These are phyloP conservation scores for Geotrichum siamense DNA, from an alignment of 1,139 yeast genomes.

Conservation along the genomic window DNA sequence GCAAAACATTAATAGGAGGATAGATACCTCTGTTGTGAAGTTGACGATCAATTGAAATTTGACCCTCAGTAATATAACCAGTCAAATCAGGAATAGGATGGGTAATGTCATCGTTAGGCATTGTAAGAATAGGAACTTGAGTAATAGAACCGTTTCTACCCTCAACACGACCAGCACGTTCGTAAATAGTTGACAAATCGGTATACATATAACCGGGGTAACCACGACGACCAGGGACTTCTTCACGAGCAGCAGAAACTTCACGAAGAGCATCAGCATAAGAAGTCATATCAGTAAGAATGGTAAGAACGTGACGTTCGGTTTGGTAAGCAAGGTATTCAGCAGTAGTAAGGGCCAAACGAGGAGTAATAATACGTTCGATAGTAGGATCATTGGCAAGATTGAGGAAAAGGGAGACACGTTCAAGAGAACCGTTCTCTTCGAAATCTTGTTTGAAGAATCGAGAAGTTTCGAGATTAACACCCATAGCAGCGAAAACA, in stretches of 20 bases:
- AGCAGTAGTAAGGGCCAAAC: conserved; percentile 98
- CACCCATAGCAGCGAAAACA: conserved; percentile 99
- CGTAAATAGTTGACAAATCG: conserved; percentile 96
- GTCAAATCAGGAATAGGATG: conserved; percentile 99
- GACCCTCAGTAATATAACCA: conserved; percentile 98
- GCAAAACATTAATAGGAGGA: conserved; percentile 97
- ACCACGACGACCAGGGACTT: conserved; percentile 99
- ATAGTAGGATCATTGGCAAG: conserved; percentile 99
- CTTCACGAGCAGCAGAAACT: conserved; percentile 99
- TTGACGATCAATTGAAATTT: conserved; percentile 95
- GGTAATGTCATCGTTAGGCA: conserved; percentile 99
- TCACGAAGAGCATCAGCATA: conserved; percentile 99
- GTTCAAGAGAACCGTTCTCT: conserved; percentile 96
- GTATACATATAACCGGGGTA: conserved; percentile 99
- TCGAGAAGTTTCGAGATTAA: conserved; percentile 82
- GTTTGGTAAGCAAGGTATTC: conserved; percentile 98
- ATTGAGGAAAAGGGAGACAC: conserved; percentile 92
- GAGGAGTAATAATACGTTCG: conserved; percentile 98
- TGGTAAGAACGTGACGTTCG: conserved; percentile 96
- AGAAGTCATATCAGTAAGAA: conserved; percentile 97
- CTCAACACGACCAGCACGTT: conserved; percentile 99
- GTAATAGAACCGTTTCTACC: conserved; percentile 99
- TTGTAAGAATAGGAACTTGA: conserved; percentile 95
- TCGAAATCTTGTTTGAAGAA: conserved; percentile 98
- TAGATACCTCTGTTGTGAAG: conserved; percentile 91